Evolutionary conservation across 2,329 filamentous ascomycete genomes (phyloP), one percentile per base, ranked within the genome.

Genomic region (Fusarium burgessii): DNA sequence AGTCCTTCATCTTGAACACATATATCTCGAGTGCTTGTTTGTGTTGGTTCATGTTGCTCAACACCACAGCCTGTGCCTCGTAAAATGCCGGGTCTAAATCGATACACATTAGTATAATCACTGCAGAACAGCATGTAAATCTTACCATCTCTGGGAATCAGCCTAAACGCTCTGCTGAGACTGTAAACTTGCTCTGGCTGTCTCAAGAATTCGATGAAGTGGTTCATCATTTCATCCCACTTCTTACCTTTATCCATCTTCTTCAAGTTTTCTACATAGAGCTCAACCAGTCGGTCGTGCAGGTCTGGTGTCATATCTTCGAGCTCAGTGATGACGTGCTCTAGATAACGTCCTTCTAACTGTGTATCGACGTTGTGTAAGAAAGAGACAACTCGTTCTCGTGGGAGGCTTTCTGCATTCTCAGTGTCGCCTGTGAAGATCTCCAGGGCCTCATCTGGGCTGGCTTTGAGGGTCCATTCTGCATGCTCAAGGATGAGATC

Each of bases 1-100:
- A 95, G 79, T 97, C 92, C 73, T 92, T 85, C 80, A 99, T 89
- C 80, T 95, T 96, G 82, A 98, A 99, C 32, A 98, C 95, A 79
- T 97, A 99, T 56, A 99, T 97, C 78, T 96, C 92, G n/a, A 99
- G 84, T 0, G 96, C 96, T 81, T 98, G 94, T 78, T 94, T 95
- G 82, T 99, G 95, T 75, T 95, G 92, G 10, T 93, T 94, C 93
- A 98, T 97, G 74, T 96, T 97, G 80, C 93, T 94, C 41, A 98
- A 88, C 23, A 98, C 91, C 46, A 98, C 91, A 10, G 96, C 96
- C 67, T 95, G 91, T 4, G 94, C 90, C 79, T 98, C 95, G 80
- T 92, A 97, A 76, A 98, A 98, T 5, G 89, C 86, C 0, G 94
- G 85, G 78, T 98, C 94, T 95, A n/a, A 7, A 15, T 14, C 10